These are phyloP conservation scores for Aspergillus ruber DNA, from an alignment of 2,329 filamentous ascomycete species.

Conservation along the genomic window DNA sequence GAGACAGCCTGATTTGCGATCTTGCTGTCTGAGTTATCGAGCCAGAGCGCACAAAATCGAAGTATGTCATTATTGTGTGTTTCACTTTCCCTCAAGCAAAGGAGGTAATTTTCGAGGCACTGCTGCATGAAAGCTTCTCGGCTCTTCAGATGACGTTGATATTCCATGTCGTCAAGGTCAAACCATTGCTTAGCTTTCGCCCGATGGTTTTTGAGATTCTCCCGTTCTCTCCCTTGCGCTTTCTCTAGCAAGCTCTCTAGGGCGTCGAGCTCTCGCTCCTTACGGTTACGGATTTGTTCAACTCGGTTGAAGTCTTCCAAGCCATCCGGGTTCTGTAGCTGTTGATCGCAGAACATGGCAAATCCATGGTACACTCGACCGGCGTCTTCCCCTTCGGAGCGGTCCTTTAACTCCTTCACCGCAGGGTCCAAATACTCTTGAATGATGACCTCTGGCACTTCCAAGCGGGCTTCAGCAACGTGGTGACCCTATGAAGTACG, in stretches of 20 bases:
- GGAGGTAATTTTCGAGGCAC: conserved; percentile 87
- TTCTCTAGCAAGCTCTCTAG: conserved; percentile 56
- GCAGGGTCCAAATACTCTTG: conserved; percentile 78
- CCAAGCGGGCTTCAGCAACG: conserved; percentile 79
- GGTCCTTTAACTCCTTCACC: conserved; percentile 69
- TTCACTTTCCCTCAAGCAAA: conserved; percentile 77
- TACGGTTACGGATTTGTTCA: conserved; percentile 70
- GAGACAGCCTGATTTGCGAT: conserved; percentile 71
- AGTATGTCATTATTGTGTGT: conserved; percentile 83
- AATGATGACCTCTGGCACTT: conserved; percentile 86
- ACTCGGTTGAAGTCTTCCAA: conserved; percentile 79
- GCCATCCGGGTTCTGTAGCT: conserved; percentile 78
- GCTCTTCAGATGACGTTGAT: conserved; percentile 67
- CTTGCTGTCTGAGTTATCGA: conserved; percentile 72
- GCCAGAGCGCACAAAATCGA: conserved; percentile 89
- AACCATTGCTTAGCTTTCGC: conserved; percentile 80
- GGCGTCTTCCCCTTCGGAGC: conserved; percentile 62
- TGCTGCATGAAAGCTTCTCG: conserved; percentile 78
- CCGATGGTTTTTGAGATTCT: conserved; percentile 55
- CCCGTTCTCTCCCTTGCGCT: conserved; percentile 47
- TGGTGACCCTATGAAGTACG: conserved; percentile 59
- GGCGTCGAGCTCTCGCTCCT: conserved; percentile 71
- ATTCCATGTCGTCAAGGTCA: conserved; percentile 81
- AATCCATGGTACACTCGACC: conserved; percentile 92
- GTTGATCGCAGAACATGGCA: conserved; percentile 88